Percentiles rank a stretch among this genome's conserved stretches.
These are phyloP conservation scores for Talaromyces nanjingensis DNA, from an alignment of 495 filamentous ascomycete genomes.

Conservation along the genomic window DNA sequence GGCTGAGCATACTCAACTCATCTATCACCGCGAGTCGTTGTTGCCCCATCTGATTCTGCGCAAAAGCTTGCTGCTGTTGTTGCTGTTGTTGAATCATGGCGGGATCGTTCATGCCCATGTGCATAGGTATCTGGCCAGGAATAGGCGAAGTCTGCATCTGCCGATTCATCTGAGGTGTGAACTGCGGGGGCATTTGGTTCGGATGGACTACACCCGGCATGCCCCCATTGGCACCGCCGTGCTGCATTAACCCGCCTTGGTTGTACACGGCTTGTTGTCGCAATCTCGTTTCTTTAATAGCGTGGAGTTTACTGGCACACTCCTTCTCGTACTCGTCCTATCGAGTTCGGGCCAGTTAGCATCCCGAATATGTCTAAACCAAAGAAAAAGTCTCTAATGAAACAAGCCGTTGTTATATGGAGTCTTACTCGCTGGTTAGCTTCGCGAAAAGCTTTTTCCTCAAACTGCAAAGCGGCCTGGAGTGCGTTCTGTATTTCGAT, in stretches of 20 bases:
- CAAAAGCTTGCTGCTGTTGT: constrained; percentile 21
- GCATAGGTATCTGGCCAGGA: constrained; percentile 34
- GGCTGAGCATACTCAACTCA: constrained; percentile 28
- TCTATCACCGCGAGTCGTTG: constrained; percentile 30
- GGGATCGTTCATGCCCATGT: constrained; percentile 39
- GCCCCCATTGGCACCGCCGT: constrained; percentile 17
- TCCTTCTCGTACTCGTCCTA: constrained; percentile 42
- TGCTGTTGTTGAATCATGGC: constrained; percentile 30
- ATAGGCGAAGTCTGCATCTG: constrained; percentile 48
- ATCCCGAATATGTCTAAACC: background rate
- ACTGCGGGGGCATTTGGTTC: constrained; percentile 31
- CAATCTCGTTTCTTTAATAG: constrained; percentile 40
- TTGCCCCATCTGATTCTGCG: constrained; percentile 22
- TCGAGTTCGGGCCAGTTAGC: constrained; percentile 3
- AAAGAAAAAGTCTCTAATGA: constrained; percentile 5
- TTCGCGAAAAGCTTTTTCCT: constrained; percentile 40
- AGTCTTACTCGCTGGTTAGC: constrained; percentile 35
- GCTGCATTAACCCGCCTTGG: constrained; percentile 36
- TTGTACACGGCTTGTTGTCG: constrained; percentile 33
- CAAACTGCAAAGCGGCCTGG: constrained; percentile 41
- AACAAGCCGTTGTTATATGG: background rate
- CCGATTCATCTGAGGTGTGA: constrained; percentile 47
- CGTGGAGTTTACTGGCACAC: constrained; percentile 39
- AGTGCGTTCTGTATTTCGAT: constrained; percentile 31
- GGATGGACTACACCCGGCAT: constrained; percentile 29